These are phyloP conservation scores for Eragrostis tef DNA, from an alignment of 202 grass and related monocot species.

Conservation along the genomic window DNA sequence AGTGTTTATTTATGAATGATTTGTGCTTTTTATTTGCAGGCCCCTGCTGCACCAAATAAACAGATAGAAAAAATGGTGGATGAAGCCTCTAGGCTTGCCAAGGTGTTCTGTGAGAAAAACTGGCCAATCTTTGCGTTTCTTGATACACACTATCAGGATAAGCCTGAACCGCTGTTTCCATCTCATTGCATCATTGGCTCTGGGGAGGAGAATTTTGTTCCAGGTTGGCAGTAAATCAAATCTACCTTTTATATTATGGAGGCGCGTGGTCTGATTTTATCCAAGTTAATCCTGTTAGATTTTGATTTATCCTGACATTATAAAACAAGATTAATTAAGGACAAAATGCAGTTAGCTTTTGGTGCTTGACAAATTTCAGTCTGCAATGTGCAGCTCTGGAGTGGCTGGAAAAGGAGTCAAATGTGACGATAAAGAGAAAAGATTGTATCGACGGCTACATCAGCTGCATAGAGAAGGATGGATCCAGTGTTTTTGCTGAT, in stretches of 20 bases:
- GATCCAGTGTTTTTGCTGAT: slow-evolving; percentile 72
- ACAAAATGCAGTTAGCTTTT: slow-evolving; percentile 20
- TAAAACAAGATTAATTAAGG: background rate
- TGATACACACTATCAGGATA: slow-evolving; percentile 77
- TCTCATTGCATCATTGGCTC: slow-evolving; percentile 91
- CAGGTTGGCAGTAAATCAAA: slow-evolving; percentile 52
- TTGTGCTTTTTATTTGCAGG: slow-evolving; percentile 51
- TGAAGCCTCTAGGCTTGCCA: slow-evolving; percentile 73
- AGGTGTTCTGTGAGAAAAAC: slow-evolving; percentile 71
- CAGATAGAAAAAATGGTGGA: slow-evolving; percentile 85
- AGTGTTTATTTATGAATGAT: background rate
- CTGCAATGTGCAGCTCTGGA: slow-evolving; percentile 61
- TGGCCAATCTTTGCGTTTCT: slow-evolving; percentile 91
- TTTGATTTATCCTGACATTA: background rate
- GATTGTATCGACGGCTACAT: slow-evolving; percentile 84
- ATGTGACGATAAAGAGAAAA: slow-evolving; percentile 78
- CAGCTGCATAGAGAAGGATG: slow-evolving; percentile 72
- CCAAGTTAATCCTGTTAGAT: background rate
- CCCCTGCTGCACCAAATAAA: slow-evolving; percentile 75
- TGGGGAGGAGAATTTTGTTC: slow-evolving; percentile 88
- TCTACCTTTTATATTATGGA: background rate
- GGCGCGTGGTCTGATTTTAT: background rate
- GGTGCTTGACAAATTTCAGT: slow-evolving; percentile 25
- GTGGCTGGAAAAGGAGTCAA: slow-evolving; percentile 87
- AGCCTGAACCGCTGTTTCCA: slow-evolving; percentile 79